These are phyloP conservation scores for Botrytis porri DNA, from an alignment of 2,329 filamentous ascomycete species.

Conservation along the genomic window DNA sequence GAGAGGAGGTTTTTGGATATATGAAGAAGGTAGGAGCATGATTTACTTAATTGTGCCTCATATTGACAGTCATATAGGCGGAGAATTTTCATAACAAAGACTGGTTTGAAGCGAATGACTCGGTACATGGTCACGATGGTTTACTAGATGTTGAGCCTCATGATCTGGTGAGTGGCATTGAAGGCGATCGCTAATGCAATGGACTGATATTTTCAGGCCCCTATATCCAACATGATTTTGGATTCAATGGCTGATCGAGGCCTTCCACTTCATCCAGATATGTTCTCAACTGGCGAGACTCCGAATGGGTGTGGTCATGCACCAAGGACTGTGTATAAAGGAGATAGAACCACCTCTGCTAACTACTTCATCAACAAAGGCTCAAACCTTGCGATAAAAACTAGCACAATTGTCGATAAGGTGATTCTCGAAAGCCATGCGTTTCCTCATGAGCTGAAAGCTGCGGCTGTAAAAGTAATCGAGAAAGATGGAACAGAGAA, in stretches of 20 bases:
- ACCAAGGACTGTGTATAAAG: constrained; percentile 51
- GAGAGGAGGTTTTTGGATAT: constrained; percentile 54
- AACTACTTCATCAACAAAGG: constrained; percentile 48
- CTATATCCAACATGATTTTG: constrained; percentile 54
- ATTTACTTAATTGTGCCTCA: background rate
- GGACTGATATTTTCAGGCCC: constrained; percentile 31
- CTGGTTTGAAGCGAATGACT: constrained; percentile 51
- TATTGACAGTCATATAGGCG: constrained; percentile 38
- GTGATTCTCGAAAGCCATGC: constrained; percentile 45
- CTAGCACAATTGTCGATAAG: constrained; percentile 51
- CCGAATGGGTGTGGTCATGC: constrained; percentile 56
- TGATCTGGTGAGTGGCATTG: constrained; percentile 44
- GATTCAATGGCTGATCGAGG: constrained; percentile 55
- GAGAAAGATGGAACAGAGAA: constrained; percentile 42
- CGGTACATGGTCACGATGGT: constrained; percentile 50
- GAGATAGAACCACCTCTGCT: constrained; percentile 51
- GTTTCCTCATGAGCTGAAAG: constrained; percentile 40
- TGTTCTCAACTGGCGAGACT: constrained; percentile 54
- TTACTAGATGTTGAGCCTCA: constrained; percentile 56
- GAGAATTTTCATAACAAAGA: constrained; percentile 57
- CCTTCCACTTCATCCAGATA: constrained; percentile 54
- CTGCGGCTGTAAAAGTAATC: constrained; percentile 46
- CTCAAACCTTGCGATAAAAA: constrained; percentile 42
- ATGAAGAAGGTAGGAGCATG: constrained; percentile 49
- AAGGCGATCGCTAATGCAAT: background rate